phyloP scores from a whole-genome alignment of 345 rosid species.

The Populus nigra region DNA sequence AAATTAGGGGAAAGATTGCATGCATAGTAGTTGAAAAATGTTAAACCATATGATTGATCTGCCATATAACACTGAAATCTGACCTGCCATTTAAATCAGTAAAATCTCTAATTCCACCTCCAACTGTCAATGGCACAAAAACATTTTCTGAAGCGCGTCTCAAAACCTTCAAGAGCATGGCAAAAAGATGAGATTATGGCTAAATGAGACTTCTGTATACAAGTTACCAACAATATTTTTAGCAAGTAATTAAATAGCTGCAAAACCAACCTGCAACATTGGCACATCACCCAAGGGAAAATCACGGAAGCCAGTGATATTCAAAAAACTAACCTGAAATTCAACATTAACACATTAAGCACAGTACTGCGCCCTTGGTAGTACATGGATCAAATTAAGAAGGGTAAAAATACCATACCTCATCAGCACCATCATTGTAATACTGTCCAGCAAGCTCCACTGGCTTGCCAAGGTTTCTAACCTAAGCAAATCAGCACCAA shows the following conservation, averaged over 20 bases:
- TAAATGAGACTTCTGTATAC: not conserved
- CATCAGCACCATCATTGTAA: conserved; percentile 93
- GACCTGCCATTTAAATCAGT: conserved; percentile 95
- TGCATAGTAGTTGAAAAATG: not conserved
- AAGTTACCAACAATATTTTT: not conserved
- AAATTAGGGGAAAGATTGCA: not conserved
- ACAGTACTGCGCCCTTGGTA: conserved; percentile 2
- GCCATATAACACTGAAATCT: not conserved
- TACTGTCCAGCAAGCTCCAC: conserved; percentile 90
- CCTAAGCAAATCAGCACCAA: conserved; percentile 44
- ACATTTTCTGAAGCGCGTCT: conserved; percentile 88
- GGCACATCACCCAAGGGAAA: conserved; percentile 96
- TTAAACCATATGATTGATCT: not conserved
- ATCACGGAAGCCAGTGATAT: conserved; percentile 90
- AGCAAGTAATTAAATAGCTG: not conserved
- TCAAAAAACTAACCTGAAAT: conserved; percentile 84
- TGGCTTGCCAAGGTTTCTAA: conserved; percentile 97
- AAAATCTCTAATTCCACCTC: conserved; percentile 98
- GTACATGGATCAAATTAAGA: not conserved
- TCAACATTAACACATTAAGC: conserved; percentile 8
- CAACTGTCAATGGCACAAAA: conserved; percentile 95
- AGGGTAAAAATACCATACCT: conserved; percentile 44
- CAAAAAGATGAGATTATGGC: conserved; percentile 4
- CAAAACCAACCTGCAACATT: conserved; percentile 74
- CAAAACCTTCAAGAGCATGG: conserved; percentile 57